phyloP scores from a whole-genome alignment of 2,329 filamentous ascomycete species.

The Colletotrichum incanum region DNA sequence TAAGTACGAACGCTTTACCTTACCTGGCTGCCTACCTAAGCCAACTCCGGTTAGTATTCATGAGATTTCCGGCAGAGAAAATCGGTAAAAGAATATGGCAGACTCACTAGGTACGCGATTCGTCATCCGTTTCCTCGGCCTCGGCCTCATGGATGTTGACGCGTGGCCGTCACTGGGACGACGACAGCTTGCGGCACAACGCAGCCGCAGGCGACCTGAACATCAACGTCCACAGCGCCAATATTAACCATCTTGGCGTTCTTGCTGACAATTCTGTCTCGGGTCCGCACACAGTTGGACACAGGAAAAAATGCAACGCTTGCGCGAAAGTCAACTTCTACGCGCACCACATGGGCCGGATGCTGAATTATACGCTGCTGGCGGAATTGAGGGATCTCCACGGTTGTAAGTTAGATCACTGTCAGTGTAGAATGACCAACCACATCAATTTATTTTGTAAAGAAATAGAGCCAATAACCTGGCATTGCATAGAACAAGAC shows the following conservation, averaged over 20 bases:
- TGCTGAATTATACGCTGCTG: not conserved
- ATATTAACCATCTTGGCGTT: not conserved
- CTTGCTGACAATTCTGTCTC: not conserved
- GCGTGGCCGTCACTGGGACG: conserved; percentile 25
- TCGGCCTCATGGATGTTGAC: conserved; percentile 5
- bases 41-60: not conserved
- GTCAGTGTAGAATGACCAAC: too few relatives aligned
- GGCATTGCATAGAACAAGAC: too few relatives aligned
- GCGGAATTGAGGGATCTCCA: not conserved
- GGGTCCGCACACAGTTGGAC: not conserved
- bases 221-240: not conserved
- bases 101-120: not conserved
- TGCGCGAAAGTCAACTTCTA: not conserved
- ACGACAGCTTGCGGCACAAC: not conserved
- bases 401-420: not conserved
- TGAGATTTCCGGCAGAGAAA: not conserved
- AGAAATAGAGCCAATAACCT: too few relatives aligned
- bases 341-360: not conserved
- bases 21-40: not conserved
- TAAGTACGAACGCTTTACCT: not conserved
- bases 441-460: too few relatives aligned
- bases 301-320: not conserved
- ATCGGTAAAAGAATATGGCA: not conserved
- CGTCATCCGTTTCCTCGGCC: not conserved
- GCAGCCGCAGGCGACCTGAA: not conserved